phyloP scores from a whole-genome alignment of 768 basidiomycete genomes.

The Mrakia gelida region DNA sequence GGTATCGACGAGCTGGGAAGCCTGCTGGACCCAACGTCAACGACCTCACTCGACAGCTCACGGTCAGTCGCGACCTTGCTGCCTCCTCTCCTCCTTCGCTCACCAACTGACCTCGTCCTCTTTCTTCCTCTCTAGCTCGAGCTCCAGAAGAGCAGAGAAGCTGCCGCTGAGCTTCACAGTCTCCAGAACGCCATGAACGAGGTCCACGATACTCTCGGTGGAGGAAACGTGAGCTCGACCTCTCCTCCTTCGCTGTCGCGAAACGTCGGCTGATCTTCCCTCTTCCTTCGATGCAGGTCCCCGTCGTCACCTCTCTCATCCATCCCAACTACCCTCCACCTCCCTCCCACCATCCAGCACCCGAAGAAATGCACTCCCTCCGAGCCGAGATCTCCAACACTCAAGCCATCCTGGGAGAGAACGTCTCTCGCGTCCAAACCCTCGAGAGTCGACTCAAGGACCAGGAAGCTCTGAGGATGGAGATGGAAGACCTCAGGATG shows the following conservation, averaged over 20 bases:
- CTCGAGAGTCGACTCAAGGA: slow-evolving; percentile 75
- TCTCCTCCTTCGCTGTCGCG: background rate
- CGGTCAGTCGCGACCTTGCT: slow-evolving; percentile 11
- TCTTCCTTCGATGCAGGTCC: slow-evolving; percentile 6
- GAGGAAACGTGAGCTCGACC: slow-evolving; percentile 58
- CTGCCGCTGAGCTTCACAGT: slow-evolving; percentile 74
- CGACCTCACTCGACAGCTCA: slow-evolving; percentile 28
- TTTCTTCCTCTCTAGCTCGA: slow-evolving; percentile 53
- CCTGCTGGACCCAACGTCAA: slow-evolving; percentile 24
- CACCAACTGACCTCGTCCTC: background rate
- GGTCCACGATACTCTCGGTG: slow-evolving; percentile 87
- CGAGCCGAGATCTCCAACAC: slow-evolving; percentile 81
- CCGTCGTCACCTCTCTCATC: slow-evolving; percentile 60
- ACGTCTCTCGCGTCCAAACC: slow-evolving; percentile 71
- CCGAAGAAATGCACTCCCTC: slow-evolving; percentile 56
- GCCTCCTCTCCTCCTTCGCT: too few species aligned
- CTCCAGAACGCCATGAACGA: slow-evolving; percentile 76
- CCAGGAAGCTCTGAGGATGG: slow-evolving; percentile 75
- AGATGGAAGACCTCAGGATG: slow-evolving; percentile 67
- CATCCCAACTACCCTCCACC: slow-evolving; percentile 54
- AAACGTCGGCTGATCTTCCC: background rate
- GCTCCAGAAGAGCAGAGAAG: slow-evolving; percentile 92
- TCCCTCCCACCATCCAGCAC: slow-evolving; percentile 31
- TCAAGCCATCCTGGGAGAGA: slow-evolving; percentile 66
- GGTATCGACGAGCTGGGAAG: slow-evolving; percentile 25